phyloP scores from a whole-genome alignment of 1,284 basidiomycete genomes.

The Pseudozyma sp. region DNA sequence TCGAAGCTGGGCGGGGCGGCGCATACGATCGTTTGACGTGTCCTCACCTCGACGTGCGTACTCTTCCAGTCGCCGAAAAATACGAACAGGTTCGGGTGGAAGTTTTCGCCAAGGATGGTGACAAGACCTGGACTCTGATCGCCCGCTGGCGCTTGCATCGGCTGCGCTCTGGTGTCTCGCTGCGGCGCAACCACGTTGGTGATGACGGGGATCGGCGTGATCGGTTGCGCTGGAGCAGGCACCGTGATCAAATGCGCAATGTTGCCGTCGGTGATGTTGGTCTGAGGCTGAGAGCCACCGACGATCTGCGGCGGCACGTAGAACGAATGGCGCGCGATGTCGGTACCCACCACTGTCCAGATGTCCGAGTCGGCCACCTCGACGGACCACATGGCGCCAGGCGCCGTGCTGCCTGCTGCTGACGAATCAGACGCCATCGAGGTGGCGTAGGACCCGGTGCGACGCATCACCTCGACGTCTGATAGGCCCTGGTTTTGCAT shows the following conservation, averaged over 20 bases:
- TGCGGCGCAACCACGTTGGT: slow-evolving; percentile 82
- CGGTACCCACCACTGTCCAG: slow-evolving; percentile 90
- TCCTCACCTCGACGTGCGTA: slow-evolving; percentile 85
- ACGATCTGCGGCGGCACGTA: slow-evolving; percentile 66
- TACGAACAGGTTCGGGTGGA: slow-evolving; percentile 82
- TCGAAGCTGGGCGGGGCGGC: slow-evolving; percentile 57
- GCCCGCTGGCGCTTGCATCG: slow-evolving; percentile 30
- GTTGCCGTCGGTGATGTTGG: slow-evolving; percentile 30
- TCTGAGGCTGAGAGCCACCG: slow-evolving; percentile 40
- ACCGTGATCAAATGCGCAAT: slow-evolving; percentile 57
- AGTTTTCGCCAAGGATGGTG: slow-evolving; percentile 89
- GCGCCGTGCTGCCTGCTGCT: slow-evolving; percentile 39
- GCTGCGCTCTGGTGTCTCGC: slow-evolving; percentile 72
- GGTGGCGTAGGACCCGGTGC: slow-evolving; percentile 45
- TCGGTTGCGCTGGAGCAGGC: slow-evolving; percentile 70
- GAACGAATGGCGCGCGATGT: slow-evolving; percentile 69
- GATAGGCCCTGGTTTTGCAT: slow-evolving; percentile 53
- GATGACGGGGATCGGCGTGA: slow-evolving; percentile 60
- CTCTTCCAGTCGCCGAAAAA: slow-evolving; percentile 91
- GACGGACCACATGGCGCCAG: slow-evolving; percentile 53
- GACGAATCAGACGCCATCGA: slow-evolving; percentile 55
- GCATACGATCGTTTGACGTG: slow-evolving; percentile 78
- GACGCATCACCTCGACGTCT: slow-evolving; percentile 40
- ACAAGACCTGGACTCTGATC: slow-evolving; percentile 75
- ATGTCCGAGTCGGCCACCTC: slow-evolving; percentile 75